Evolutionary conservation across 2,329 filamentous ascomycete genomes (phyloP).

Genomic region (Fusarium sarcochroum): DNA sequence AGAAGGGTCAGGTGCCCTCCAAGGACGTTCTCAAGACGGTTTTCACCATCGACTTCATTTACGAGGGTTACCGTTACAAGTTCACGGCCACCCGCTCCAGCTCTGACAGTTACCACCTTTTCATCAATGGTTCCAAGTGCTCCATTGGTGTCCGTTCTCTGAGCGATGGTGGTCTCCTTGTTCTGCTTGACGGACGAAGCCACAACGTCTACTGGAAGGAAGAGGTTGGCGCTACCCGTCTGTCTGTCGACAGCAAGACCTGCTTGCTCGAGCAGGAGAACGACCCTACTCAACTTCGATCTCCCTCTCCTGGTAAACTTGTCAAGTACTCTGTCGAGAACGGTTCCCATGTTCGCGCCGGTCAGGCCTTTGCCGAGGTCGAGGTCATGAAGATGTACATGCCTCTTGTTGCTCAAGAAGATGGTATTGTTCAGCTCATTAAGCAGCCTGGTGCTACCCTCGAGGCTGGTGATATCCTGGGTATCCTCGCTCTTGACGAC

Average conservation of each 20-base stretch:
- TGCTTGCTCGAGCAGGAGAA: slow-evolving; percentile 99
- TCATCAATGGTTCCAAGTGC: slow-evolving; percentile 99
- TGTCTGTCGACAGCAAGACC: slow-evolving; percentile 98
- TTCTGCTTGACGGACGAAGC: slow-evolving; percentile 90
- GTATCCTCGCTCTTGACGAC: slow-evolving; percentile 94
- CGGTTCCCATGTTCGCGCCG: slow-evolving; percentile 91
- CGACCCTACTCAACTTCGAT: slow-evolving; percentile 95
- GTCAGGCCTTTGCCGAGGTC: slow-evolving; percentile 94
- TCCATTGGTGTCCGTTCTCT: slow-evolving; percentile 92
- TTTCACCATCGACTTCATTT: slow-evolving; percentile 98
- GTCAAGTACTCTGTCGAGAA: slow-evolving; percentile 99
- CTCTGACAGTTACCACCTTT: slow-evolving; percentile 93
- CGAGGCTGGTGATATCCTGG: slow-evolving; percentile 98
- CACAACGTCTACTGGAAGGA: slow-evolving; percentile 99
- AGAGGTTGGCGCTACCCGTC: slow-evolving; percentile 92
- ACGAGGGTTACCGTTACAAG: slow-evolving; percentile 96
- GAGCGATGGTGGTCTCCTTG: slow-evolving; percentile 91
- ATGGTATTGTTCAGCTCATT: slow-evolving; percentile 96
- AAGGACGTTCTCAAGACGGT: slow-evolving; percentile 98
- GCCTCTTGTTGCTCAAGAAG: slow-evolving; percentile 94
- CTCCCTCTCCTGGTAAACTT: slow-evolving; percentile 95
- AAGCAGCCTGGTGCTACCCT: slow-evolving; percentile 99
- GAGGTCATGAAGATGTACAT: slow-evolving; percentile 99
- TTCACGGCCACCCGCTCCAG: slow-evolving; percentile 97
- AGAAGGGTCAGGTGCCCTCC: slow-evolving; percentile 96